phyloP scores from a whole-genome alignment of 495 filamentous ascomycete genomes.

The Parathielavia hyrcaniae region DNA sequence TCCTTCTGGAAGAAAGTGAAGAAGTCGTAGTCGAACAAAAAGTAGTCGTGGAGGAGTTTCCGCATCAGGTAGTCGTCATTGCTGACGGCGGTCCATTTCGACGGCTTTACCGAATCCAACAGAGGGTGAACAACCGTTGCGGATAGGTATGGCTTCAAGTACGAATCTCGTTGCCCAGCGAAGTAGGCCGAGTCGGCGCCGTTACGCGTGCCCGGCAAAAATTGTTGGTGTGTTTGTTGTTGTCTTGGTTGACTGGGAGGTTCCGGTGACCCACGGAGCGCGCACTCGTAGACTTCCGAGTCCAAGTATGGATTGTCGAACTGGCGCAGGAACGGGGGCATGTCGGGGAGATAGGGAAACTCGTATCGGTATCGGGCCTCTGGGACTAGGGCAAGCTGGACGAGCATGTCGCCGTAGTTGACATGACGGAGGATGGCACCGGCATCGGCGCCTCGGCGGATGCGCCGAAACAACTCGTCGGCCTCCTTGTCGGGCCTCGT shows the following conservation, averaged over 20 bases:
- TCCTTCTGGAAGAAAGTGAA: conserved; percentile 35
- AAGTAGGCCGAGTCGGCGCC: conserved; percentile 12
- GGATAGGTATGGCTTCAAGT: conserved; percentile 34
- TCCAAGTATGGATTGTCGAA: conserved; percentile 35
- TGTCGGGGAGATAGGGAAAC: conserved; percentile 37
- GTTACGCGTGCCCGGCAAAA: conserved; percentile 9
- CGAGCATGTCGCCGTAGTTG: conserved; percentile 36
- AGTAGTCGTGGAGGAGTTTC: conserved; percentile 32
- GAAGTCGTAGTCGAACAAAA: conserved; percentile 37
- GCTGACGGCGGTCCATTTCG: conserved; percentile 36
- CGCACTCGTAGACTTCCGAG: conserved; percentile 34
- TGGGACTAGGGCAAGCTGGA: conserved; percentile 35
- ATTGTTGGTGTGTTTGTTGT: background rate
- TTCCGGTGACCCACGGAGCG: background rate
- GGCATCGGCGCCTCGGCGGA: conserved; percentile 35
- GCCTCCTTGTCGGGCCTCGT: conserved; percentile 32
- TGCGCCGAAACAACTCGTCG: conserved; percentile 33
- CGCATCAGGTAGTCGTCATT: conserved; percentile 31
- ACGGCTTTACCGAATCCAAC: conserved; percentile 29
- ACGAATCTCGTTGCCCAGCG: conserved; percentile 26
- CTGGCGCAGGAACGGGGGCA: conserved; percentile 32
- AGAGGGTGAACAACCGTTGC: conserved; percentile 31
- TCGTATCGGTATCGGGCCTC: conserved; percentile 38
- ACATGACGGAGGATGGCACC: conserved; percentile 34
- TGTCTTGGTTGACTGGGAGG: background rate